A percentile compares a stretch with the other conserved stretches of the same genome.
These are phyloP conservation scores for Kalanchoe fedtschenkoi DNA, from an alignment of 164 flowering plant genomes.

Conservation along the genomic window DNA sequence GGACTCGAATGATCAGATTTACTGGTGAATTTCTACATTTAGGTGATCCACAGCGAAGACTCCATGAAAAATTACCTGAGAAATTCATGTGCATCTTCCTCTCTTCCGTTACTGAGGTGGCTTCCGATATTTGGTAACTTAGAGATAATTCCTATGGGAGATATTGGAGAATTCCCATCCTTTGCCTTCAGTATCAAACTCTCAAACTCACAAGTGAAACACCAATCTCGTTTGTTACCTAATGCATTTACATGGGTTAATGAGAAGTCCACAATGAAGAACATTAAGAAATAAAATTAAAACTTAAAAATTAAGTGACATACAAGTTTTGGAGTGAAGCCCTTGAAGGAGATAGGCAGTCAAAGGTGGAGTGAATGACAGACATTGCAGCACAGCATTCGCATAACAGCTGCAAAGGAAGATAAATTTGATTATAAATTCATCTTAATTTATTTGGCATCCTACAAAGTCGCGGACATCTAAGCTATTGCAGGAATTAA, in stretches of 20 bases:
- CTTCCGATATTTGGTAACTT: slow-evolving; percentile 49
- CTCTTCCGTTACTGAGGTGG: slow-evolving; percentile 56
- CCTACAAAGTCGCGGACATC: not conserved
- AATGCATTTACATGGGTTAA: not conserved
- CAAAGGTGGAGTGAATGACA: slow-evolving; percentile 87
- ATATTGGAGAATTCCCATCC: slow-evolving; percentile 54
- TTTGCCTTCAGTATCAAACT: slow-evolving; percentile 47
- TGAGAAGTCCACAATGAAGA: not conserved
- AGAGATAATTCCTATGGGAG: slow-evolving; percentile 64
- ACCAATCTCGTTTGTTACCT: slow-evolving; percentile 77
- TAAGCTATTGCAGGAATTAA: too few relatives aligned
- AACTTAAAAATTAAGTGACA: slow-evolving; percentile 11
- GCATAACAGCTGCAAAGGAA: slow-evolving; percentile 84
- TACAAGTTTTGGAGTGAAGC: slow-evolving; percentile 67
- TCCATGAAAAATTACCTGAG: slow-evolving; percentile 40
- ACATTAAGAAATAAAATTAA: not conserved
- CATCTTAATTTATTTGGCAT: not conserved
- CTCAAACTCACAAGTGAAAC: slow-evolving; percentile 87
- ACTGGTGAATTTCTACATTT: not conserved
- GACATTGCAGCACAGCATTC: slow-evolving; percentile 92
- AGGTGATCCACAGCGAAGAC: not conserved
- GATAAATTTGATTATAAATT: not conserved
- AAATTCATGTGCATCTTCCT: slow-evolving; percentile 97
- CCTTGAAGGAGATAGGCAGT: slow-evolving; percentile 78
- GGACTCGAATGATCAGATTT: not conserved